Evolutionary conservation across 2,329 filamentous ascomycete species (phyloP).

Genomic region (Lachnellula cervina): DNA sequence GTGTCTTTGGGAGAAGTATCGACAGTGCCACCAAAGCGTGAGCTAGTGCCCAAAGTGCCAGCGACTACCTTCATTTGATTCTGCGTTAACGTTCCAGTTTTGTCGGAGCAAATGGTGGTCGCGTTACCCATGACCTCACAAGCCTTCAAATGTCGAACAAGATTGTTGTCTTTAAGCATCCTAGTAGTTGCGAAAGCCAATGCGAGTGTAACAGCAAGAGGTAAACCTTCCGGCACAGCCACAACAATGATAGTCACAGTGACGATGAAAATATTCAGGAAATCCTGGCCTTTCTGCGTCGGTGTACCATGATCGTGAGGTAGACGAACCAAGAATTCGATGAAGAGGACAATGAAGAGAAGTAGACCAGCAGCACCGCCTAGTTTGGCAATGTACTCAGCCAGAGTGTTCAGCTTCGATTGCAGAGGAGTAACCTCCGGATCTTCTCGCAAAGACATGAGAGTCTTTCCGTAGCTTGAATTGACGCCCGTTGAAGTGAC

Average conservation of each 20-base stretch:
- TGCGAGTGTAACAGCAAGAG: conserved; percentile 63
- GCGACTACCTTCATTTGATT: conserved; percentile 75
- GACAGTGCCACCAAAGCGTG: conserved; percentile 44
- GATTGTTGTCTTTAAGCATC: conserved; percentile 65
- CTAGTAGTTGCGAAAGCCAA: conserved; percentile 63
- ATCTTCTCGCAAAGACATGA: conserved; percentile 73
- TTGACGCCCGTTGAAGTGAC: conserved; percentile 71
- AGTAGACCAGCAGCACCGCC: conserved; percentile 67
- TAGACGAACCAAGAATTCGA: conserved; percentile 67
- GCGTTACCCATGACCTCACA: conserved; percentile 70
- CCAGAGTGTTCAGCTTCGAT: conserved; percentile 69
- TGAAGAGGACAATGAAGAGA: conserved; percentile 74
- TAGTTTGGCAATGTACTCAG: conserved; percentile 75
- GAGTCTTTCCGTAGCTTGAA: conserved; percentile 70
- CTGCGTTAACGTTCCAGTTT: conserved; percentile 70
- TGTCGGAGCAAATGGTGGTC: conserved; percentile 74
- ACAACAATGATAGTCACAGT: conserved; percentile 64
- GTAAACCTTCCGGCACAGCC: conserved; percentile 63
- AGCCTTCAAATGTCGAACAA: conserved; percentile 62
- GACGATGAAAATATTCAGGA: conserved; percentile 59
- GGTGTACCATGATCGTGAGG: conserved; percentile 43
- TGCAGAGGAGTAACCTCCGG: conserved; percentile 75
- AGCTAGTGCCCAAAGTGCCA: conserved; percentile 58
- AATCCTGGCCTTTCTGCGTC: conserved; percentile 55
- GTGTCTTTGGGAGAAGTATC: conserved; percentile 24